Percentiles rank a stretch among this genome's conserved stretches.
phyloP scores from a whole-genome alignment of 1,284 basidiomycete species.

The Caloboletus inedulis region DNA sequence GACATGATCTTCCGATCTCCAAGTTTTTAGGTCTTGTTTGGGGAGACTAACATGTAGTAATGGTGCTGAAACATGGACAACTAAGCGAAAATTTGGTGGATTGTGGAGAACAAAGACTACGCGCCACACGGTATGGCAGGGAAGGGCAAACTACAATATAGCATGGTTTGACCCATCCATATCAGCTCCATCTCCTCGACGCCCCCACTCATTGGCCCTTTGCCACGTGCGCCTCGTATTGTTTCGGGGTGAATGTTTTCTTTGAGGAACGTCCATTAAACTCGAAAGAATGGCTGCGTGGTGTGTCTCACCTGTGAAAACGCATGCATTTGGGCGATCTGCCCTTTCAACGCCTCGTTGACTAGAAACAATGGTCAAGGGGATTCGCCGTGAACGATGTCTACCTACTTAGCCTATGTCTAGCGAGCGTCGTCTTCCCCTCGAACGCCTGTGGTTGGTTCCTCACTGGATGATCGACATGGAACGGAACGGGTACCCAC shows the following conservation, averaged over 20 bases:
- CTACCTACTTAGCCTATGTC: constrained; percentile 61
- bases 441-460: constrained; percentile 54
- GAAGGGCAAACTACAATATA: too few species aligned
- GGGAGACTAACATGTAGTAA: too few species aligned
- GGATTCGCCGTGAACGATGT: neutral
- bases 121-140: neutral
- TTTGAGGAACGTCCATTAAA: constrained; percentile 26
- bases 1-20: too few species aligned
- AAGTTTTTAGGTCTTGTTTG: too few species aligned
- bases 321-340: constrained; percentile 78
- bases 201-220: constrained; percentile 35
- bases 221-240: constrained; percentile 54
- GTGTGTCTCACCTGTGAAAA: constrained; percentile 68
- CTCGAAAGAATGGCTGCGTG: neutral
- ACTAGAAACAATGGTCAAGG: constrained; percentile 41
- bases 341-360: constrained; percentile 66
- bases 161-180: neutral
- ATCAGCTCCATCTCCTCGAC: neutral
- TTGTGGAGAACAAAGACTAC: constrained; percentile 12
- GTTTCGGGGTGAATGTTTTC: constrained; percentile 75
- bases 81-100: neutral
- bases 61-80: constrained; percentile 2
- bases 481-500: constrained; percentile 36
- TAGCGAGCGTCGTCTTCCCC: constrained; percentile 69
- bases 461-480: neutral